Percentiles rank a stretch among this genome's conserved stretches.
phyloP scores from a whole-genome alignment of 2,329 filamentous ascomycete genomes.

The Pseudogymnoascus destructans region DNA sequence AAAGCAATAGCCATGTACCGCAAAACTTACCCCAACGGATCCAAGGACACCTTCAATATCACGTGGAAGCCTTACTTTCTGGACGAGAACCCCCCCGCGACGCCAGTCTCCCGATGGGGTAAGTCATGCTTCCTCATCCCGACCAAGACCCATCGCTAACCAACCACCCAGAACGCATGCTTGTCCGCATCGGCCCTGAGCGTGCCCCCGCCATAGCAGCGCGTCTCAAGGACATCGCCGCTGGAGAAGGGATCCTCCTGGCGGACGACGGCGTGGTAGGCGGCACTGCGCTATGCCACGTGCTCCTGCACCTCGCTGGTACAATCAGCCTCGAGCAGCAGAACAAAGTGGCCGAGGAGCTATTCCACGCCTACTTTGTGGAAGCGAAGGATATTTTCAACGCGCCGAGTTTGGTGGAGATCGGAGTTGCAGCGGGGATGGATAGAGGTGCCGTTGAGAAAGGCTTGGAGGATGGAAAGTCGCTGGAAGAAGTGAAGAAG shows the following conservation, averaged over 20 bases:
- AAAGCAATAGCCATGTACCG: constrained; percentile 57
- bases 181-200: neutral
- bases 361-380: constrained; percentile 57
- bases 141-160: neutral
- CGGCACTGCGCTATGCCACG: neutral
- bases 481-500: constrained; percentile 41
- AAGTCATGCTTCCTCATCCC: neutral
- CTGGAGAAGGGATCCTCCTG: neutral
- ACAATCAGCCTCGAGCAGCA: constrained; percentile 27
- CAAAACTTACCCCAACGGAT: constrained; percentile 41
- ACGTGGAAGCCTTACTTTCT: constrained; percentile 74
- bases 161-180: neutral
- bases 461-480: constrained; percentile 39
- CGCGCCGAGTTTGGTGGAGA: constrained; percentile 16
- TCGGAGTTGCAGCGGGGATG: constrained; percentile 26
- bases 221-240: neutral
- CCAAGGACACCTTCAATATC: constrained; percentile 56
- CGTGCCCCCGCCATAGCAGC: neutral
- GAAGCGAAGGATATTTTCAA: constrained; percentile 50
- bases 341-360: constrained; percentile 44
- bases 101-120: neutral
- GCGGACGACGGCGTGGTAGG: neutral
- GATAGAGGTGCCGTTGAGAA: constrained; percentile 39
- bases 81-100: constrained; percentile 29
- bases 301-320: neutral